Conservation (phyloP, 768 basidiomycete species). For the Gloeostereum incarnatum region DNA sequence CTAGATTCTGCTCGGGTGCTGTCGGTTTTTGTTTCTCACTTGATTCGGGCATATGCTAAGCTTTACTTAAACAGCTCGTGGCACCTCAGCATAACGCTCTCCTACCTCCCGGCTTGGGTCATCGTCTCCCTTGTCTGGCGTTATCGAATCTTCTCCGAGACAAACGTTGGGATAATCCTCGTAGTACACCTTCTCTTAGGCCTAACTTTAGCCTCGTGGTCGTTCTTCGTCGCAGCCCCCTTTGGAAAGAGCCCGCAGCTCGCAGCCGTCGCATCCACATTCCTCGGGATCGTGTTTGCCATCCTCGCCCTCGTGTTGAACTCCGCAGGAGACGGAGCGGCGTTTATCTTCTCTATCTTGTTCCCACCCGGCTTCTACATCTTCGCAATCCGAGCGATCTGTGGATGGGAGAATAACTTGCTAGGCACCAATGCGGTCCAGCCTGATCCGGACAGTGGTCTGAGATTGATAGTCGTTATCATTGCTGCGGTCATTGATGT, state of each 20-base stretch:
- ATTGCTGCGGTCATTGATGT: conserved; percentile 53
- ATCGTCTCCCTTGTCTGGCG: conserved; percentile 59
- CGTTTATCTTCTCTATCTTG: conserved; percentile 56
- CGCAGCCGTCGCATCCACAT: conserved; percentile 57
- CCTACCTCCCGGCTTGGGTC: conserved; percentile 74
- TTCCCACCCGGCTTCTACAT: conserved; percentile 75
- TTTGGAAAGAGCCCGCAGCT: conserved; percentile 70
- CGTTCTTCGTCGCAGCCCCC: conserved; percentile 59
- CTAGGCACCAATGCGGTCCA: conserved; percentile 43
- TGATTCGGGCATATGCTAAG: too few species aligned
- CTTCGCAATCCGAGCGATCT: conserved; percentile 58
- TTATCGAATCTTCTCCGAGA: conserved; percentile 52
- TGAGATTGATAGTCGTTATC: conserved; percentile 47
- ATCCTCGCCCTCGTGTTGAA: conserved; percentile 53
- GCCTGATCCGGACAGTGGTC: conserved; percentile 49
- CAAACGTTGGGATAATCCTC: conserved; percentile 51
- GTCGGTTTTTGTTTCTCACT: conserved; percentile 19
- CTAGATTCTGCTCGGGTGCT: conserved; percentile 58
- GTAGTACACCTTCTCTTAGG: conserved; percentile 60
- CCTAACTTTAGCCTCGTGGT: conserved; percentile 59
- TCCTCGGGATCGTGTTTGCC: conserved; percentile 56
- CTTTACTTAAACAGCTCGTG: conserved; percentile 41
- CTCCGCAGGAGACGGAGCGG: conserved; percentile 28
- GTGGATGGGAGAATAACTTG: conserved; percentile 56
- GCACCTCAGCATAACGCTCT: conserved; percentile 56